These are phyloP conservation scores for Mucor ambiguus DNA, from an alignment of 371 early-diverging fungal species.

Conservation along the genomic window DNA sequence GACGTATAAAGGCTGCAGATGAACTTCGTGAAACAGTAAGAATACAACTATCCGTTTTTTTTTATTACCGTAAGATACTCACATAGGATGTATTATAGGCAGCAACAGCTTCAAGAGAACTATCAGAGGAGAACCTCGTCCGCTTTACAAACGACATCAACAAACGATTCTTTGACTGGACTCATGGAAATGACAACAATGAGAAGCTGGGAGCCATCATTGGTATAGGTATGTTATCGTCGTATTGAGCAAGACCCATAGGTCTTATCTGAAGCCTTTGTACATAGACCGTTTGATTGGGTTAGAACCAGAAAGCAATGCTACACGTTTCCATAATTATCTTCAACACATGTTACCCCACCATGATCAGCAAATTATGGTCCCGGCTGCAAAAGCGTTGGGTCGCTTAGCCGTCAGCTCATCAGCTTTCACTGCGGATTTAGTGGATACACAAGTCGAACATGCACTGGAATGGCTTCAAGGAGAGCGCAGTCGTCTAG, in stretches of 20 bases:
- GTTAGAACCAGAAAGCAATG: conserved; percentile 84
- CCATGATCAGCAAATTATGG: conserved; percentile 82
- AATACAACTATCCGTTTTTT: neutral
- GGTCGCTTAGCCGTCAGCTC: conserved; percentile 80
- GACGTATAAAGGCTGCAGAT: conserved; percentile 58
- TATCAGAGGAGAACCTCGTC: conserved; percentile 67
- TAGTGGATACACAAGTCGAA: conserved; percentile 88
- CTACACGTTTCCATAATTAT: conserved; percentile 88
- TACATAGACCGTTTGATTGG: conserved; percentile 81
- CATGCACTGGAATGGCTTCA: conserved; percentile 90
- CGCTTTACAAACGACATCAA: conserved; percentile 78
- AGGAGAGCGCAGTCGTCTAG: conserved; percentile 82
- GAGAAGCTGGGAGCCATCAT: conserved; percentile 79
- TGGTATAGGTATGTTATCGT: conserved; percentile 61
- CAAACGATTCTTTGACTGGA: conserved; percentile 73
- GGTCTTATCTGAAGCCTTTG: too few relatives aligned
- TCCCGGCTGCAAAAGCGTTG: conserved; percentile 81
- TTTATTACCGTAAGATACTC: neutral
- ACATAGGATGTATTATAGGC: conserved; percentile 42
- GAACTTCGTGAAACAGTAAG: conserved; percentile 59
- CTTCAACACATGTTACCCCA: conserved; percentile 84
- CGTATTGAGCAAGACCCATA: too few relatives aligned
- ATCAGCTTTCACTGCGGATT: conserved; percentile 80
- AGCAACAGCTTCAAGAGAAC: conserved; percentile 62
- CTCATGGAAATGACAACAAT: conserved; percentile 64